Evolutionary conservation across 306 rosid genomes (phyloP).

Genomic region (Elaeagnus macrophylla): DNA sequence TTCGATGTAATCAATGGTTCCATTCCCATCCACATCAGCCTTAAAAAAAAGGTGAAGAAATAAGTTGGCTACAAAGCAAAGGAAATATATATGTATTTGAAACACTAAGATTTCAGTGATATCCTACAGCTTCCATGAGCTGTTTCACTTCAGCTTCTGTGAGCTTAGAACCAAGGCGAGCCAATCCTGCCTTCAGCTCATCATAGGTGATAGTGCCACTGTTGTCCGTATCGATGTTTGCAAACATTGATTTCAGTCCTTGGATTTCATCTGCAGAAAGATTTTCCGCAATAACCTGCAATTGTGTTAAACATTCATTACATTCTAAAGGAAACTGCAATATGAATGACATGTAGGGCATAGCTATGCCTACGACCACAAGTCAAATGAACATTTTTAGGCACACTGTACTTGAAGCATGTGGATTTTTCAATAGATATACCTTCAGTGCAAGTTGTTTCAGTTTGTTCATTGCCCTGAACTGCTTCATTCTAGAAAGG

Average conservation of each 20-base stretch:
- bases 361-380: not conserved
- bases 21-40: constrained; percentile 93
- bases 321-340: constrained; percentile 4
- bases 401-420: not conserved
- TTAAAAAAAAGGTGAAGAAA: constrained; percentile 19
- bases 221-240: constrained; percentile 72
- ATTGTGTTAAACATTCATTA: not conserved
- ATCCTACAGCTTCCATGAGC: constrained; percentile 81
- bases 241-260: constrained; percentile 81
- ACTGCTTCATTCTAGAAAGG: constrained; percentile 89
- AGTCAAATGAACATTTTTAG: not conserved
- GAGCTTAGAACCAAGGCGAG: constrained; percentile 75
- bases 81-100: not conserved
- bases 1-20: constrained; percentile 73
- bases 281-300: constrained; percentile 83
- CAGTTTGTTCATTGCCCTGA: constrained; percentile 87
- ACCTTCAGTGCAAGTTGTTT: constrained; percentile 78
- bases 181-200: constrained; percentile 65
- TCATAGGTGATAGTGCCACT: constrained; percentile 87
- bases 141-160: constrained; percentile 70
- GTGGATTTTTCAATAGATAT: not conserved
- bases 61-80: constrained; percentile 10
- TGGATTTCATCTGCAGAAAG: constrained; percentile 87
- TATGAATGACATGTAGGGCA: not conserved
- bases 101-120: not conserved